Conservation (phyloP, 2,329 filamentous ascomycete genomes). For the Colletotrichum lini region DNA sequence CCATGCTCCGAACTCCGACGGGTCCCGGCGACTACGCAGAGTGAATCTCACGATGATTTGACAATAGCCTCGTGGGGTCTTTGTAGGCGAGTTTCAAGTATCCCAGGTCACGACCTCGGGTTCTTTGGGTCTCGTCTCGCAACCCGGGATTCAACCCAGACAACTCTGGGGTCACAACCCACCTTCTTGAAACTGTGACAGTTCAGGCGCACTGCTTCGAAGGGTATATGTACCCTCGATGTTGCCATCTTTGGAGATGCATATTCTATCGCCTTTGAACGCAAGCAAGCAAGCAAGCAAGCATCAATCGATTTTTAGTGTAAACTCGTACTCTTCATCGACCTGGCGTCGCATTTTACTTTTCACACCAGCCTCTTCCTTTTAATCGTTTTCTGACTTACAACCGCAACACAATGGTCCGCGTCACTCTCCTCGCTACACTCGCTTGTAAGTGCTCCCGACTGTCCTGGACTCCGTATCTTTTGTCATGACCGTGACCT, state of each 20-base stretch:
- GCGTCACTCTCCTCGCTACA: conserved; percentile 45
- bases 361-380: not conserved
- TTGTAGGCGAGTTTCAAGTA: conserved; percentile 25
- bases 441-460: conserved; percentile 46
- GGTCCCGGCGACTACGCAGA: not conserved
- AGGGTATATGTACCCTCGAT: conserved; percentile 1
- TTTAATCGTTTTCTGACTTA: not conserved
- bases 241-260: not conserved
- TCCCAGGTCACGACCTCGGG: not conserved
- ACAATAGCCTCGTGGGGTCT: not conserved
- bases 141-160: not conserved
- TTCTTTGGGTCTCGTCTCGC: not conserved
- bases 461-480: too few species aligned
- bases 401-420: conserved; percentile 45
- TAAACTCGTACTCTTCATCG: conserved; percentile 31
- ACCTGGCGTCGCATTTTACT: conserved; percentile 31
- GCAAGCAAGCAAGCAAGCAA: conserved; percentile 11
- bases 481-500: not conserved
- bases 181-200: not conserved
- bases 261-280: not conserved
- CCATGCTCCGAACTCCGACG: conserved; percentile 4
- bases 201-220: not conserved
- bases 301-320: conserved; percentile 10
- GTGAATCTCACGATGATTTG: conserved; percentile 9
- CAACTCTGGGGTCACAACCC: not conserved